Conservation (phyloP, 2,329 filamentous ascomycete species). For the Fonsecaea monophora region DNA sequence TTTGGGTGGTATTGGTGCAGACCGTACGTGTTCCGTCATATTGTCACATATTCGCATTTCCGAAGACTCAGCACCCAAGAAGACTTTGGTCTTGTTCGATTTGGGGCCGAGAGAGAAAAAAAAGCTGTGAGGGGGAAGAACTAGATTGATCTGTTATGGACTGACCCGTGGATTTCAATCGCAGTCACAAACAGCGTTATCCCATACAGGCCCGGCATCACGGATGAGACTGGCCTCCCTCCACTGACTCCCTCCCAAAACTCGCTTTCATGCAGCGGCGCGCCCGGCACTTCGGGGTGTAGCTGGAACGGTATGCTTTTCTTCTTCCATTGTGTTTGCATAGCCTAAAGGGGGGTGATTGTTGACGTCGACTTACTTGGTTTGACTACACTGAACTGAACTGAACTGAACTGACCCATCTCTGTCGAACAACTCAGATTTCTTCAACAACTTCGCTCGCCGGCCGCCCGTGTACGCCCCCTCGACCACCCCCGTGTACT, state of each 20-base stretch:
- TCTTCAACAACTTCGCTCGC: slow-evolving; percentile 42
- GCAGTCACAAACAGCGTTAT: slow-evolving; percentile 1
- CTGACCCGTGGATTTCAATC: neutral
- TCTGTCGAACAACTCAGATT: slow-evolving; percentile 30
- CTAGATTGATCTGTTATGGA: neutral
- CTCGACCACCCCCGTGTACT: slow-evolving; percentile 57
- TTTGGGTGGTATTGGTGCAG: neutral
- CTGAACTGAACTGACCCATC: too few relatives aligned
- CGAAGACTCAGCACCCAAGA: too few relatives aligned
- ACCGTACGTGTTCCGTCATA: too few relatives aligned
- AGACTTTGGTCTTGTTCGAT: too few relatives aligned
- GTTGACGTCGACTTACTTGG: too few relatives aligned
- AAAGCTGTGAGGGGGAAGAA: neutral
- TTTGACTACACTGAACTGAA: too few relatives aligned
- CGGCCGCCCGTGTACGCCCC: slow-evolving; percentile 51
- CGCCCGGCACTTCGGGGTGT: slow-evolving; percentile 3
- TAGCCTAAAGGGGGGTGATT: too few relatives aligned
- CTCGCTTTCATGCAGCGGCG: slow-evolving; percentile 7
- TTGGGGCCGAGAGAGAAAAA: too few relatives aligned
- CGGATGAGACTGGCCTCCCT: neutral
- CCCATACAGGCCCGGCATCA: neutral
- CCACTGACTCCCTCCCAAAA: slow-evolving; percentile 1
- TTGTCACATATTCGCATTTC: too few relatives aligned
- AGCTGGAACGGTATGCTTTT: slow-evolving; percentile 2
- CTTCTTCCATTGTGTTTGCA: neutral